These are phyloP conservation scores for Fomes fomentarius DNA, from an alignment of 1,284 basidiomycete genomes.

Conservation along the genomic window DNA sequence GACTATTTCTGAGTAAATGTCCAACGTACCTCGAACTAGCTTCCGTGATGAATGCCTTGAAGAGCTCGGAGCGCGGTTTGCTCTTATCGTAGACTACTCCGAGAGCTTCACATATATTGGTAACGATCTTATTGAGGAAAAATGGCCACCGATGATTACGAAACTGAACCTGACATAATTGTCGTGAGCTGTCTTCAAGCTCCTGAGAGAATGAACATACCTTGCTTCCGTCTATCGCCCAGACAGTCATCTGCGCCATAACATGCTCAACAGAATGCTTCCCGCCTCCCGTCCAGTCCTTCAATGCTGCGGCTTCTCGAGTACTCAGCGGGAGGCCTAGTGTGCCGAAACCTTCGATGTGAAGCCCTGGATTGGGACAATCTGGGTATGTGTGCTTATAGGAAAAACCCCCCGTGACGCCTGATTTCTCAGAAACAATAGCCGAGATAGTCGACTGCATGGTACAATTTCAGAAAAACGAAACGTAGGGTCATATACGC, in stretches of 20 bases:
- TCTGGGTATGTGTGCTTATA: neutral
- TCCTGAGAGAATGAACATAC: too few species aligned
- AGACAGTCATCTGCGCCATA: too few species aligned
- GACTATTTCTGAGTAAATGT: too few species aligned
- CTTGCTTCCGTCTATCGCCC: too few species aligned
- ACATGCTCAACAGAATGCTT: neutral
- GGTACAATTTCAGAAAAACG: too few species aligned
- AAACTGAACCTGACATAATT: neutral
- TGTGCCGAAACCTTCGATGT: neutral
- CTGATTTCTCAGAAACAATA: neutral
- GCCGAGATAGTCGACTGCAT: too few species aligned
- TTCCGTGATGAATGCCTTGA: neutral
- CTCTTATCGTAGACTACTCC: neutral
- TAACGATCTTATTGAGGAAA: neutral
- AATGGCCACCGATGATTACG: neutral
- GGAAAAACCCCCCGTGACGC: neutral
- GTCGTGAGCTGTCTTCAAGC: neutral
- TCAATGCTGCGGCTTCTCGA: neutral
- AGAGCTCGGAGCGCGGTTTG: neutral
- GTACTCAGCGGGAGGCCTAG: neutral
- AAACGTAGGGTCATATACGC: too few species aligned
- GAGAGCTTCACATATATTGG: neutral
- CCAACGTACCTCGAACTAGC: too few species aligned
- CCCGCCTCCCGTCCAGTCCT: neutral
- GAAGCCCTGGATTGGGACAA: neutral